Percentiles rank a stretch among this genome's conserved stretches.
Conservation (phyloP, 2,329 filamentous ascomycete species). For the Knufia petricola region DNA sequence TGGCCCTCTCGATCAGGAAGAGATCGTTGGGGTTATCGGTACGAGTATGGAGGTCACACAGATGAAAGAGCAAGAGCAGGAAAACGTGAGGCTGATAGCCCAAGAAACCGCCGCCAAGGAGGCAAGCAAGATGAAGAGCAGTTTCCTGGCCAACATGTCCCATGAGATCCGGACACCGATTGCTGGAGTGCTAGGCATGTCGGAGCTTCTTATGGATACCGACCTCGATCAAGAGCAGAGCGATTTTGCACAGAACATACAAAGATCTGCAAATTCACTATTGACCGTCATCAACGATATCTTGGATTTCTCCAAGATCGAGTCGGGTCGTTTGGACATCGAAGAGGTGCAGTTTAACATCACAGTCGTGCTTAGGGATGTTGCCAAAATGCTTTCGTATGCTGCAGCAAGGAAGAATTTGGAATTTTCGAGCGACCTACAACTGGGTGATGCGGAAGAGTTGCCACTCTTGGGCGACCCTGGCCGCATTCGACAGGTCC, state of each 20-base stretch:
- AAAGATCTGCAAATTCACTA: slow-evolving; percentile 65
- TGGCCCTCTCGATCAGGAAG: slow-evolving; percentile 36
- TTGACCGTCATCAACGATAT: slow-evolving; percentile 78
- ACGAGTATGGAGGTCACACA: slow-evolving; percentile 75
- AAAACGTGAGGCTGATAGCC: slow-evolving; percentile 61
- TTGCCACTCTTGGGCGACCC: slow-evolving; percentile 69
- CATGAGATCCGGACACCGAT: slow-evolving; percentile 72
- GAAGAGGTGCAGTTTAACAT: slow-evolving; percentile 74
- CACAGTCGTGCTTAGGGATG: slow-evolving; percentile 61
- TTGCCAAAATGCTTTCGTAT: slow-evolving; percentile 69
- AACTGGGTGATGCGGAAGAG: slow-evolving; percentile 51
- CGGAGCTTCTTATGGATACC: slow-evolving; percentile 62
- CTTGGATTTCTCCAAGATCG: slow-evolving; percentile 71
- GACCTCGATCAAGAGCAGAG: slow-evolving; percentile 59
- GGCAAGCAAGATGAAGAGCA: slow-evolving; percentile 68
- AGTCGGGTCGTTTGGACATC: slow-evolving; percentile 66
- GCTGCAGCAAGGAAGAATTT: slow-evolving; percentile 66
- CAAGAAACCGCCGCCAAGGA: slow-evolving; percentile 73
- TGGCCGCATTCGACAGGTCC: slow-evolving; percentile 63
- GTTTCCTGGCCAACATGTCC: slow-evolving; percentile 73
- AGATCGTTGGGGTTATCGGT: slow-evolving; percentile 62
- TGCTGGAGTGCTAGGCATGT: slow-evolving; percentile 71
- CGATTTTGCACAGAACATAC: slow-evolving; percentile 68
- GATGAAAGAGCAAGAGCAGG: slow-evolving; percentile 55
- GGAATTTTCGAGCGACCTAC: slow-evolving; percentile 57